phyloP scores from a whole-genome alignment of 164 flowering plant genomes.

The Sextonia rubra region DNA sequence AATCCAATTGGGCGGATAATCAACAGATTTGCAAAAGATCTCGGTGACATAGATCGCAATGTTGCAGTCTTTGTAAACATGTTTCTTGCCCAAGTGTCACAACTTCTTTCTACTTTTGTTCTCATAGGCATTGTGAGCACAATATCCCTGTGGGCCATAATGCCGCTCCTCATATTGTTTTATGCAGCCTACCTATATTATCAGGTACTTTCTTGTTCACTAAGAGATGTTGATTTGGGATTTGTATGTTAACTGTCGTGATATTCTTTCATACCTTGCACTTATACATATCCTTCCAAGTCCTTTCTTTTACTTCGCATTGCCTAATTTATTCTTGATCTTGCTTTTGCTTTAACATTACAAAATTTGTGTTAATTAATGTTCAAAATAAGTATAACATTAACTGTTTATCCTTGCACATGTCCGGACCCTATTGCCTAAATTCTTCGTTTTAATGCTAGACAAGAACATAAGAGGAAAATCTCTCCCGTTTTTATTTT shows the following conservation, averaged over 20 bases:
- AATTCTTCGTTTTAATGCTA: too few relatives aligned
- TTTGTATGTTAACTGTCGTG: neutral
- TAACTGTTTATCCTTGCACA: too few relatives aligned
- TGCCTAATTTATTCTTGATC: neutral
- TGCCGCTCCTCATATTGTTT: constrained; percentile 92
- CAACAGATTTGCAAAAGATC: constrained; percentile 96
- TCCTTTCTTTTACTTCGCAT: neutral
- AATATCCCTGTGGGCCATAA: constrained; percentile 91
- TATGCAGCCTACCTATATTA: constrained; percentile 87
- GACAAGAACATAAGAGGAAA: too few relatives aligned
- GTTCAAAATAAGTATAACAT: neutral
- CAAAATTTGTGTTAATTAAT: neutral
- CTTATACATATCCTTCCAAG: neutral
- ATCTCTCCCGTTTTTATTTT: too few relatives aligned
- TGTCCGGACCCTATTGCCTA: too few relatives aligned
- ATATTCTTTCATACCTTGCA: neutral
- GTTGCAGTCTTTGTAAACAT: constrained; percentile 75
- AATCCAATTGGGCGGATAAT: constrained; percentile 95
- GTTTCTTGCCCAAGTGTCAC: constrained; percentile 75
- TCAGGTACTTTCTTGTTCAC: constrained; percentile 51
- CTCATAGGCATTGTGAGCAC: constrained; percentile 95
- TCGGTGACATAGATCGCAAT: constrained; percentile 87
- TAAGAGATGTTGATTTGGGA: neutral
- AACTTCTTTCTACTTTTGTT: constrained; percentile 91
- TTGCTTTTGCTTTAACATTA: neutral